Evolutionary conservation across 2,329 filamentous ascomycete species (phyloP).

Genomic region (Aspergillus ibericus): DNA sequence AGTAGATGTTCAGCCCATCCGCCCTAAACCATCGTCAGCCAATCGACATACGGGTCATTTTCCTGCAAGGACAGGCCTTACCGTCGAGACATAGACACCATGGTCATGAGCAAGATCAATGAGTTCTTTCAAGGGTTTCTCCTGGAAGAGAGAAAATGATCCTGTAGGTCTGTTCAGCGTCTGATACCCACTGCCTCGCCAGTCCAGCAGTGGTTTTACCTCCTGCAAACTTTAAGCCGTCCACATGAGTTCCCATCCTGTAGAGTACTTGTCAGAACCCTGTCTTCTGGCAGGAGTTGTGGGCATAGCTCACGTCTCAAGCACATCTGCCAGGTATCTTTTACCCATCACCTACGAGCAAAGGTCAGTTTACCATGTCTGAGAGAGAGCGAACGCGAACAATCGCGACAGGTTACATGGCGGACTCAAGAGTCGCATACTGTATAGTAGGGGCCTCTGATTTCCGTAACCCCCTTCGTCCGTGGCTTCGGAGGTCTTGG

Average conservation of each 20-base stretch:
- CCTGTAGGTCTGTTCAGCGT: conserved; percentile 28
- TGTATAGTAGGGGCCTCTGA: conserved; percentile 57
- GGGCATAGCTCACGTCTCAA: conserved; percentile 49
- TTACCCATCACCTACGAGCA: conserved; percentile 50
- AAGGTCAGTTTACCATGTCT: background rate
- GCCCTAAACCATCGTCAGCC: conserved; percentile 35
- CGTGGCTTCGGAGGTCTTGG: conserved; percentile 51
- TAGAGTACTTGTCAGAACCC: conserved; percentile 5
- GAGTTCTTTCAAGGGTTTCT: conserved; percentile 47
- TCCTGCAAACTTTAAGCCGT: conserved; percentile 58
- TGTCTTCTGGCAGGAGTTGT: background rate
- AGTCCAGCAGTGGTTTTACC: conserved; percentile 24
- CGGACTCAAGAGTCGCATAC: conserved; percentile 26
- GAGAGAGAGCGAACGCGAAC: background rate
- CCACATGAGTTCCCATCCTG: conserved; percentile 55
- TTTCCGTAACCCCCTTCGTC: conserved; percentile 54
- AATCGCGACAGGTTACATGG: background rate
- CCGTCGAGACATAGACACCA: conserved; percentile 55
- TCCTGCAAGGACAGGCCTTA: conserved; percentile 19
- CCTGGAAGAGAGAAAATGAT: conserved; percentile 54
- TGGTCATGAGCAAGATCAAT: conserved; percentile 52
- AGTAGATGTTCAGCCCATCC: conserved; percentile 58
- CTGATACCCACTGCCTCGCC: background rate
- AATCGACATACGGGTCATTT: background rate
- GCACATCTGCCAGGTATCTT: conserved; percentile 52